Evolutionary conservation across 116 monocot genomes (phyloP).

Genomic region (Iris pallida): DNA sequence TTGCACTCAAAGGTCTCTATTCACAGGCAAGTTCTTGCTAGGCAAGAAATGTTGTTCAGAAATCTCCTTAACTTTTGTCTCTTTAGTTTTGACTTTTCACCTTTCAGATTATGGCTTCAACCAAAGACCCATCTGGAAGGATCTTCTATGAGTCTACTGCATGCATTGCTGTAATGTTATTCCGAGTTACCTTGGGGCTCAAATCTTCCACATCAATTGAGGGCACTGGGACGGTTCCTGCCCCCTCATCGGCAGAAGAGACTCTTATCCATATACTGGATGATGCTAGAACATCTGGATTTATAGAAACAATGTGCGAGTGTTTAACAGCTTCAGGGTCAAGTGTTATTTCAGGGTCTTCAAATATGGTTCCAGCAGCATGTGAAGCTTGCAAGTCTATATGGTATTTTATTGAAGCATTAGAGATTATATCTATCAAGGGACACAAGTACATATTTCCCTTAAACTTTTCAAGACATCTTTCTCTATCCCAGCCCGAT

Average conservation of each 20-base stretch:
- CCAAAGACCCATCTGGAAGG: slow-evolving; percentile 58
- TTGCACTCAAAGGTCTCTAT: slow-evolving; percentile 54
- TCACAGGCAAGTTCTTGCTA: slow-evolving; percentile 45
- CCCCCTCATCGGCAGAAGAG: slow-evolving; percentile 27
- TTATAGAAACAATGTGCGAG: slow-evolving; percentile 47
- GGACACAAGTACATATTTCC: slow-evolving; percentile 41
- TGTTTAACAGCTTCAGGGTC: slow-evolving; percentile 67
- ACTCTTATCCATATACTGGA: slow-evolving; percentile 47
- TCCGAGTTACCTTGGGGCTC: slow-evolving; percentile 51
- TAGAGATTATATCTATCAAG: slow-evolving; percentile 50
- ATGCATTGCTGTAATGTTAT: slow-evolving; percentile 74
- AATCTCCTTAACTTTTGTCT: background rate
- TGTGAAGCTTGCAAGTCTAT: slow-evolving; percentile 94
- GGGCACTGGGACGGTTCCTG: slow-evolving; percentile 24
- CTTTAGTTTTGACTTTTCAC: background rate
- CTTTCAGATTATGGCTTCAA: slow-evolving; percentile 48
- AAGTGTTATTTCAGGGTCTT: slow-evolving; percentile 61
- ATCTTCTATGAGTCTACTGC: slow-evolving; percentile 82
- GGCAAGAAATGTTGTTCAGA: background rate
- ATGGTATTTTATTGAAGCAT: slow-evolving; percentile 76
- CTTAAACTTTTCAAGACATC: slow-evolving; percentile 28
- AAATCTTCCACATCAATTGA: slow-evolving; percentile 36
- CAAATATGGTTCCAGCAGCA: slow-evolving; percentile 84
- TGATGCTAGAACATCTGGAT: slow-evolving; percentile 46
- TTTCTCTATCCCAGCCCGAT: slow-evolving; percentile 15